A percentile compares a stretch with the other conserved stretches of the same genome.
These are phyloP conservation scores for Albugo laibachii DNA, from an alignment of 352 stramenopile genomes.

Conservation along the genomic window DNA sequence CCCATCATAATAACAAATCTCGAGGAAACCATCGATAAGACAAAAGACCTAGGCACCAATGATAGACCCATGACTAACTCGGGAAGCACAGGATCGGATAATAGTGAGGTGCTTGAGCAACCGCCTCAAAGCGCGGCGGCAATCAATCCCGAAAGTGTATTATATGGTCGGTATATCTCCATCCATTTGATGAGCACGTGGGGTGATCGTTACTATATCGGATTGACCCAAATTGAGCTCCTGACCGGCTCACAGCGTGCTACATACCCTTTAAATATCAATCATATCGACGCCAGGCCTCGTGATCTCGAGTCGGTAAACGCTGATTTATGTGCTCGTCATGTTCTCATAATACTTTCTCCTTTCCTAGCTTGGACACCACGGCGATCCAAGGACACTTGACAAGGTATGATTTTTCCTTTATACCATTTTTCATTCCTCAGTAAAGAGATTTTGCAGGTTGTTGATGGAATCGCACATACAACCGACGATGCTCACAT, in stretches of 20 bases:
- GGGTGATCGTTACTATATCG: conserved; percentile 73
- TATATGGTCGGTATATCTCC: conserved; percentile 25
- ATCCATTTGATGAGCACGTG: conserved; percentile 44
- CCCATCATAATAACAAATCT: conserved; percentile 7
- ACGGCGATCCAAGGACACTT: conserved; percentile 62
- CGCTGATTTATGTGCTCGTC: not conserved
- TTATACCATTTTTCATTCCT: not conserved
- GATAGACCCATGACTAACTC: conserved; percentile 18
- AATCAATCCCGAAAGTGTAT: conserved; percentile 4
- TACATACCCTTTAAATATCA: conserved; percentile 17
- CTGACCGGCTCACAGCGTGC: conserved; percentile 22
- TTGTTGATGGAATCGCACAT: conserved; percentile 59
- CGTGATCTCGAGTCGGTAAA: conserved; percentile 48
- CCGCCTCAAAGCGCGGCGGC: too few species aligned
- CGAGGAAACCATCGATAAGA: not conserved
- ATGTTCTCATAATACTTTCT: not conserved
- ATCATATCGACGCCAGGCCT: conserved; percentile 34
- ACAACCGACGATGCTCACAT: conserved; percentile 81
- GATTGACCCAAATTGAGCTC: conserved; percentile 54
- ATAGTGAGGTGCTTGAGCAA: too few species aligned
- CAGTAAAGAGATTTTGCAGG: conserved; percentile 8
- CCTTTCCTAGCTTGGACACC: conserved; percentile 29
- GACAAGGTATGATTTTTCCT: conserved; percentile 38
- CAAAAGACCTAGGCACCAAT: conserved; percentile 2
- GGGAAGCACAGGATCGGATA: too few species aligned